Base-by-base conservation (phyloP, 768 basidiomycete species). In the Tulasnella calospora region DNA sequence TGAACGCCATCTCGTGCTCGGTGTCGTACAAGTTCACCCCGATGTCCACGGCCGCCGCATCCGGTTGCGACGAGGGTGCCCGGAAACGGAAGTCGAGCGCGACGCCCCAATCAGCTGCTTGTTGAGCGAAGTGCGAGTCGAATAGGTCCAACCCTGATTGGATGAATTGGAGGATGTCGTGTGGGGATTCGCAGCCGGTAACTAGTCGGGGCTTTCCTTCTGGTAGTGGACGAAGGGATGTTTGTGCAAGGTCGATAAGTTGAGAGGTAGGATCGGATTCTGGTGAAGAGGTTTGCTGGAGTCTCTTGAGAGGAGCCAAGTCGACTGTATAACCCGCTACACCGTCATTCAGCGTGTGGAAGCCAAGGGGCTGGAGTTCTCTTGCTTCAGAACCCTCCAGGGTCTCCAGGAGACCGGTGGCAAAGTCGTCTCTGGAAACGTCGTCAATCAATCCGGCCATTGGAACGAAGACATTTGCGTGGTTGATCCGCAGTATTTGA, bases 11-110 rank as follows among this genome's bases (percentile, higher is more conserved):
- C 0, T 88, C 85, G 79, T 93, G 94, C 0, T 78, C 69, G 6
- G 82, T 67, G 69, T 89, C 85, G 81, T 93, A 96, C 4, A 96
- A 83, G 80, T 95, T 95, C 80, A 92, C 90, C 0, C 93, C 94
- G 10, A 94, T 81, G 80, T 80, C 83, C 86, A 21, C 83, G 84
- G 79, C 71, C 40, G 46, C n/a, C 51, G 70, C 27, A 80, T 61
- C 40, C 13, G 44, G 41, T n/a, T n/a, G 33, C 12, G 2, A 30
- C 81, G 81, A 9, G 83, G n/a, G 77, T 9, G 81, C 87, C 0
- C 93, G 94, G 82, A 96, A 95, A 4, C 81, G 82, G 82, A 96
- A 95, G 81, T 95, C 94, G 9, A 96, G 85, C 0, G 91, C 93
- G 21, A 95, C 84, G 17, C 95, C 95, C 3, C 89, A 80, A 74